Evolutionary conservation across 129 eudicot species (phyloP).

Genomic region (Solidago caesia): DNA sequence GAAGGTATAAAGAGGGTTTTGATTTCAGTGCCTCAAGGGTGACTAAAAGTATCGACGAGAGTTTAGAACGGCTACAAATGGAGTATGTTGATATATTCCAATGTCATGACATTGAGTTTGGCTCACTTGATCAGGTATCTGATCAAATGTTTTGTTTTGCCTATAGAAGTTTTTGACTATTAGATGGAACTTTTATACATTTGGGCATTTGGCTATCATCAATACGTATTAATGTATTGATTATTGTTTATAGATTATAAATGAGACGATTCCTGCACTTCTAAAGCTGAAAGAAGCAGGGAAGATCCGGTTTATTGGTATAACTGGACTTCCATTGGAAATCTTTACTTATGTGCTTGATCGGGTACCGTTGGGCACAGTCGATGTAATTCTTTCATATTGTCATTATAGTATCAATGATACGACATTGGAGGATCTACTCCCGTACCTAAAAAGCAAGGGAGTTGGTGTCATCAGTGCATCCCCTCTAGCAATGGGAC

Average conservation of each 20-base stretch:
- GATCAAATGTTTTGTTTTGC: neutral
- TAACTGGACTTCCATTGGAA: conserved; percentile 92
- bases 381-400: conserved; percentile 87
- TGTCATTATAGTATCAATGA: conserved; percentile 87
- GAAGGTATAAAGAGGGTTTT: conserved; percentile 86
- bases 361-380: conserved; percentile 74
- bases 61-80: conserved; percentile 84
- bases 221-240: neutral
- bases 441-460: conserved; percentile 86
- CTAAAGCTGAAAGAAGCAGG: conserved; percentile 75
- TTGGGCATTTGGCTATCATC: neutral
- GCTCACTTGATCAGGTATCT: conserved; percentile 90
- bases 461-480: conserved; percentile 96
- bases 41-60: conserved; percentile 82
- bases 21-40: conserved; percentile 91
- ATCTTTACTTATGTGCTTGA: conserved; percentile 84
- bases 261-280: conserved; percentile 93
- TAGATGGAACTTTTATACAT: neutral
- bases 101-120: conserved; percentile 95
- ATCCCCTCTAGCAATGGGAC: conserved; percentile 97
- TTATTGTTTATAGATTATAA: conserved; percentile 55
- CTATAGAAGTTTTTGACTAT: neutral
- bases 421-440: conserved; percentile 69
- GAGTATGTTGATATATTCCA: conserved; percentile 91
- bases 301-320: conserved; percentile 84